Evolutionary conservation across 1,139 yeast species (phyloP).

Genomic region (Nakaseomyces delphensis): DNA sequence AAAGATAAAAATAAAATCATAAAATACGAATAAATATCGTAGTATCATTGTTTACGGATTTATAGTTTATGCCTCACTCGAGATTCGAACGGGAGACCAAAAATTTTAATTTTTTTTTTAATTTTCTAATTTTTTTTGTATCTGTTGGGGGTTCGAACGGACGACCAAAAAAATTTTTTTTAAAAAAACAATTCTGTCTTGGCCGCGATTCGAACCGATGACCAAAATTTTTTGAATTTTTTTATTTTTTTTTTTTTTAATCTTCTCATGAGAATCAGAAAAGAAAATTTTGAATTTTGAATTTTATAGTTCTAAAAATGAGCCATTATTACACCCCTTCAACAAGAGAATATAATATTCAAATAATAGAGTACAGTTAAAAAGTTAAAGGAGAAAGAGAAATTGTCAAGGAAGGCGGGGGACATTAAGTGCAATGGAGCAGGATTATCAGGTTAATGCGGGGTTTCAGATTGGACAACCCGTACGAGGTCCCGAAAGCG

Average conservation of each 20-base stretch:
- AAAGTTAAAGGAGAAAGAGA: not conserved
- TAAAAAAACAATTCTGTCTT: not conserved
- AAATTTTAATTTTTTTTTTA: too few relatives aligned
- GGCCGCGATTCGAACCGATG: not conserved
- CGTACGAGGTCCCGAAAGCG: not conserved
- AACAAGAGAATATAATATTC: not conserved
- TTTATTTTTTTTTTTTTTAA: too few relatives aligned
- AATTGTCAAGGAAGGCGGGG: too few relatives aligned
- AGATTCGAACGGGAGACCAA: not conserved
- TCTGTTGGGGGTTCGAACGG: not conserved
- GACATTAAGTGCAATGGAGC: too few relatives aligned
- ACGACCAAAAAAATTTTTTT: not conserved
- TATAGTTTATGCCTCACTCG: not conserved
- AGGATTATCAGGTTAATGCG: conserved; percentile 5
- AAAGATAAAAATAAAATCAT: not conserved
- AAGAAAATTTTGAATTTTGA: not conserved
- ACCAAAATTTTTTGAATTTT: too few relatives aligned
- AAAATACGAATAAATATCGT: not conserved
- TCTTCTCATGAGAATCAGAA: too few relatives aligned
- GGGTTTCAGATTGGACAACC: conserved; percentile 5
- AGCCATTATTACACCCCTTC: not conserved
- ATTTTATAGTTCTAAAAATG: not conserved
- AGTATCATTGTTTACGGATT: not conserved
- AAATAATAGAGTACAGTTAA: not conserved
- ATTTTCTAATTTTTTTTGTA: too few relatives aligned